Conservation (phyloP, 2,329 filamentous ascomycete genomes). For the Cladosporium sp. region DNA sequence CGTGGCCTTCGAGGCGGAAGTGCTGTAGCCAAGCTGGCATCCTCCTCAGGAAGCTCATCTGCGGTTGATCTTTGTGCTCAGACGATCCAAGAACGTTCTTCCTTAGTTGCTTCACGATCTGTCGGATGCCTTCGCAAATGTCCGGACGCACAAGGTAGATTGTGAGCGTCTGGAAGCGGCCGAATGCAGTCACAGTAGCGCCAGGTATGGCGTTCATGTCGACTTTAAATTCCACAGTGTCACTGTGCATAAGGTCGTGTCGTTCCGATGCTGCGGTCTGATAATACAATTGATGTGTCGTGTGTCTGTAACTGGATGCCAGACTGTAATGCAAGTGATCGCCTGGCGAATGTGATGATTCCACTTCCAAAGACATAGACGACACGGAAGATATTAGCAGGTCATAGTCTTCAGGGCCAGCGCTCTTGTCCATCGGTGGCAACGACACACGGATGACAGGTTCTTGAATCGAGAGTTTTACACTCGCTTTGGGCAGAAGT, state of each 20-base stretch:
- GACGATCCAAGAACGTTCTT: conserved; percentile 54
- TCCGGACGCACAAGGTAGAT: conserved; percentile 87
- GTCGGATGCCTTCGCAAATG: conserved; percentile 84
- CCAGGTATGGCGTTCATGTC: conserved; percentile 83
- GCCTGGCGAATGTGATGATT: conserved; percentile 87
- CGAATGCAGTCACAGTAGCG: conserved; percentile 73
- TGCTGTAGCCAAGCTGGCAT: conserved; percentile 81
- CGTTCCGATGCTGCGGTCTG: conserved; percentile 78
- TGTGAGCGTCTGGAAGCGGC: conserved; percentile 79
- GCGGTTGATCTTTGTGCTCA: conserved; percentile 26
- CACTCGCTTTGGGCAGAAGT: conserved; percentile 86
- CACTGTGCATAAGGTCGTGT: conserved; percentile 82
- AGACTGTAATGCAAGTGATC: conserved; percentile 85
- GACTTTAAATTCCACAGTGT: conserved; percentile 80
- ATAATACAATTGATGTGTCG: conserved; percentile 89
- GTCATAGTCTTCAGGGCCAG: conserved; percentile 77
- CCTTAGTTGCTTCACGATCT: conserved; percentile 81
- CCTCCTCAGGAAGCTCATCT: conserved; percentile 68
- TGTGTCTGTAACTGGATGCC: conserved; percentile 73
- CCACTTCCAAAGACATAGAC: conserved; percentile 85
- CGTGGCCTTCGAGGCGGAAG: conserved; percentile 77
- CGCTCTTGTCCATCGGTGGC: conserved; percentile 63
- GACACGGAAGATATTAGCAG: conserved; percentile 93
- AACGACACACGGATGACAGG: conserved; percentile 87
- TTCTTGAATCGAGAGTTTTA: conserved; percentile 96